Conservation (phyloP, 805 yeast genomes). For the Hermanozyma aechmeae region DNA sequence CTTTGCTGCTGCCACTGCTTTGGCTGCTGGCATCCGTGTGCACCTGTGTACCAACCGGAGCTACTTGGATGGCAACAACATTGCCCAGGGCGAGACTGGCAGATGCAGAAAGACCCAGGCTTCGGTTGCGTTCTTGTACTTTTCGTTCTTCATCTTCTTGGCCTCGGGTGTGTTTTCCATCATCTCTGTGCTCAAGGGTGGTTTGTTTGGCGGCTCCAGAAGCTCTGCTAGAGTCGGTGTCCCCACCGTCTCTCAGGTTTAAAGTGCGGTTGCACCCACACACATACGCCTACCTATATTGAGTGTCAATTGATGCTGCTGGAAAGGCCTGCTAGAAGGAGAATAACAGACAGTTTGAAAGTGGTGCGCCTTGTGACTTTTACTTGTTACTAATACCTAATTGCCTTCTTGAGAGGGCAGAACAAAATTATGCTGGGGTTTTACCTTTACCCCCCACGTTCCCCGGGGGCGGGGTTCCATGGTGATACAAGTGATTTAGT, state of each 20-base stretch:
- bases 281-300: no score
- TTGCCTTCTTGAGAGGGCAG: no score
- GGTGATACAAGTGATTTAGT: no score
- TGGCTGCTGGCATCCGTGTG: slow-evolving; percentile 81
- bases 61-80: slow-evolving; percentile 57
- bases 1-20: slow-evolving; percentile 88
- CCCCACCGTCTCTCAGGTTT: slow-evolving; percentile 86
- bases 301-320: no score
- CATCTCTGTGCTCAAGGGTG: slow-evolving; percentile 49
- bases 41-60: slow-evolving; percentile 73
- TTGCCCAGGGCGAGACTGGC: slow-evolving; percentile 65
- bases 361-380: no score
- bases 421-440: no score
- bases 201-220: slow-evolving; percentile 27
- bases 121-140: slow-evolving; percentile 71
- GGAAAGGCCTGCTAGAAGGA: no score
- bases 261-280: slow-evolving; percentile 19
- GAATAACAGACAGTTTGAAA: no score
- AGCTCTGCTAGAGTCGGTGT: slow-evolving; percentile 64
- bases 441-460: no score
- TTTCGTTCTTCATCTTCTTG: slow-evolving; percentile 68
- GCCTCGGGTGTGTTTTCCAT: slow-evolving; percentile 51
- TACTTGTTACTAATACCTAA: no score
- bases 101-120: slow-evolving; percentile 97
- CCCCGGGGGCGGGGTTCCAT: no score